Evolutionary conservation across 148 eudicot genomes (phyloP).

Genomic region (Dysphania ambrosioides): DNA sequence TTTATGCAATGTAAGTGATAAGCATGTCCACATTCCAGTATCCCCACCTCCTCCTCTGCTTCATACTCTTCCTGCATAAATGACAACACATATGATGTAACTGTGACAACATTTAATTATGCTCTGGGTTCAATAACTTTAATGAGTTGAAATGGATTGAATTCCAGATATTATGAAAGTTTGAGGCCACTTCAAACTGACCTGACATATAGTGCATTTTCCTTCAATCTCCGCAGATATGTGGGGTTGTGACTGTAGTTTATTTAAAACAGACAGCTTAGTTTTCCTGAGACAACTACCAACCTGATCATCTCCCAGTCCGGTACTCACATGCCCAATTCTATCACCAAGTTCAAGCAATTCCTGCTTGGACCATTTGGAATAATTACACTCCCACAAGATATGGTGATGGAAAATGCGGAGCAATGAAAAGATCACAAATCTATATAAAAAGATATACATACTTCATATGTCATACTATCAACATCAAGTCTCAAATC

Average conservation of each 20-base stretch:
- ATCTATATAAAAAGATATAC: background rate
- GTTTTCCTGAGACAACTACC: conserved; percentile 60
- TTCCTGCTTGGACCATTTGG: conserved; percentile 44
- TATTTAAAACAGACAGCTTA: conserved; percentile 35
- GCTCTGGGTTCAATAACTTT: background rate
- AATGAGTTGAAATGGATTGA: background rate
- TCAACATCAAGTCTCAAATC: conserved; percentile 83
- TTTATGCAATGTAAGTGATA: conserved; percentile 66
- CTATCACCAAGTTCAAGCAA: conserved; percentile 89
- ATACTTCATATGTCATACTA: conserved; percentile 84
- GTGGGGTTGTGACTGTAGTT: conserved; percentile 29
- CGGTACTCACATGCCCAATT: conserved; percentile 84
- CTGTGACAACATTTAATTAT: background rate
- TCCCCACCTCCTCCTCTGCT: conserved; percentile 56
- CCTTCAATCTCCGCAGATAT: conserved; percentile 38
- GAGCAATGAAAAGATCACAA: background rate
- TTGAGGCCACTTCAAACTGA: conserved; percentile 18
- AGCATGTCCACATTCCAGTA: conserved; percentile 59
- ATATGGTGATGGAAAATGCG: background rate
- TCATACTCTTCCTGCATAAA: conserved; percentile 60
- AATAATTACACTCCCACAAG: background rate
- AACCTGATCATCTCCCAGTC: conserved; percentile 76
- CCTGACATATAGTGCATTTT: conserved; percentile 90
- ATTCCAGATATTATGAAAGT: no score
- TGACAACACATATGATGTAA: no score